These are phyloP conservation scores for Zalaria obscura DNA, from an alignment of 2,329 filamentous ascomycete species.

Conservation along the genomic window DNA sequence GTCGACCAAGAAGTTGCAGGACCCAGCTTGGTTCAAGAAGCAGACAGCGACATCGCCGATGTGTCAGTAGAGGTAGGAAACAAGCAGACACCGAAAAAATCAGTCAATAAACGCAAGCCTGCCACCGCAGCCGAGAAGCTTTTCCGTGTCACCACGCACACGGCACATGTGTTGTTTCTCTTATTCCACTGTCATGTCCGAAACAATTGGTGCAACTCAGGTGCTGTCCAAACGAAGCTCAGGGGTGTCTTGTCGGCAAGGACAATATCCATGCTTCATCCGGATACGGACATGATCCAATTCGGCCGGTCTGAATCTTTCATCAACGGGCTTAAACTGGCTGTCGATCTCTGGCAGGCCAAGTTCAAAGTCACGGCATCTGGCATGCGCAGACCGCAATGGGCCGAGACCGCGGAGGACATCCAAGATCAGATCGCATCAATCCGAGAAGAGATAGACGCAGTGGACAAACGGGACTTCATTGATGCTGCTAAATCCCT, in stretches of 20 bases:
- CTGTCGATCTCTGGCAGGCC: slow-evolving; percentile 50
- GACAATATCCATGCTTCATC: slow-evolving; percentile 53
- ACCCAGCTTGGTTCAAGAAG: slow-evolving; percentile 10
- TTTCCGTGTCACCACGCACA: slow-evolving; percentile 64
- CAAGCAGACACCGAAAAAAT: slow-evolving; percentile 17
- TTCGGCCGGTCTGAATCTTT: slow-evolving; percentile 65
- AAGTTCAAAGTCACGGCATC: slow-evolving; percentile 58
- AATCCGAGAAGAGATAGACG: slow-evolving; percentile 20
- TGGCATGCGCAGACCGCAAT: slow-evolving; percentile 56
- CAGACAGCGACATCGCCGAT: slow-evolving; percentile 20
- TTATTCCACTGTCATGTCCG: slow-evolving; percentile 62
- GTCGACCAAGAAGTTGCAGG: slow-evolving; percentile 19
- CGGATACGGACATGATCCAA: slow-evolving; percentile 52
- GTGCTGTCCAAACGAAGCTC: slow-evolving; percentile 29
- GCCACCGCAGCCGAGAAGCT: slow-evolving; percentile 43
- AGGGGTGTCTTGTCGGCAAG: slow-evolving; percentile 52
- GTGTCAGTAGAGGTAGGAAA: slow-evolving; percentile 26
- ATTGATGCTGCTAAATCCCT: slow-evolving; percentile 51
- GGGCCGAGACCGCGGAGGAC: slow-evolving; percentile 52
- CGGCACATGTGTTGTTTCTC: slow-evolving; percentile 70
- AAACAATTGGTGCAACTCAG: slow-evolving; percentile 73
- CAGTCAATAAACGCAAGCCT: slow-evolving; percentile 32
- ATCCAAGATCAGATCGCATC: slow-evolving; percentile 7
- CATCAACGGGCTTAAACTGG: slow-evolving; percentile 61
- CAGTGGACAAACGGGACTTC: slow-evolving; percentile 61